These are phyloP conservation scores for Pseudevernia furfuracea DNA, from an alignment of 495 filamentous ascomycete species.

Conservation along the genomic window DNA sequence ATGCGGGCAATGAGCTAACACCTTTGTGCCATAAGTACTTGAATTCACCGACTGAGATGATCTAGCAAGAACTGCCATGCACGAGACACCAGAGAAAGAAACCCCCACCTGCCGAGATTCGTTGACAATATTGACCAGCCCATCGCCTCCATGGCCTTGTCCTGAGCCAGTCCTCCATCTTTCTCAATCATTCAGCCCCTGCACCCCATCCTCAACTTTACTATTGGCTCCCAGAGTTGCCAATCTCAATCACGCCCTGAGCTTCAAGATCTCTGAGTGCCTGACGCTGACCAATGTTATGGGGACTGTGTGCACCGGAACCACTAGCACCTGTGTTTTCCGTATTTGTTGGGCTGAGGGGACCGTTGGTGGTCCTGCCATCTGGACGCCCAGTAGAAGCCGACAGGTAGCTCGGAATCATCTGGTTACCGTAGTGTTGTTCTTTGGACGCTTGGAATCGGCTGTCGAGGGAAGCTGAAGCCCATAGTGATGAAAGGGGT, in stretches of 20 bases:
- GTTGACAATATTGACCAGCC: neutral
- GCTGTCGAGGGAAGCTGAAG: conserved; percentile 28
- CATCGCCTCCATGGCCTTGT: neutral
- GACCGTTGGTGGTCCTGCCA: conserved; percentile 17
- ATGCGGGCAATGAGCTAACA: neutral
- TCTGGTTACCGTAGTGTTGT: conserved; percentile 11
- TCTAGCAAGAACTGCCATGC: neutral
- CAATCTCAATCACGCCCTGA: conserved; percentile 20
- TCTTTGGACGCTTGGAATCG: conserved; percentile 9
- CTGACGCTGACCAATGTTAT: conserved; percentile 1
- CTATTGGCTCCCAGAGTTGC: conserved; percentile 1
- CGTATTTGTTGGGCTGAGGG: conserved; percentile 21
- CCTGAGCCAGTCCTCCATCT: neutral
- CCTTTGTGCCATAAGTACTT: too few relatives aligned
- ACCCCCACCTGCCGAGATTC: neutral
- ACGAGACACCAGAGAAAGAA: neutral
- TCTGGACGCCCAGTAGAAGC: conserved; percentile 16
- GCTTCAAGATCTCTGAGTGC: conserved; percentile 18
- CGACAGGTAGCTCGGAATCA: conserved; percentile 10
- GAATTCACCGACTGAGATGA: neutral
- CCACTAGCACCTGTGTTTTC: conserved; percentile 8
- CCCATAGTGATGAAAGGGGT: conserved; percentile 78
- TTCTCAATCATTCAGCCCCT: neutral
- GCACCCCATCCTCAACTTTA: neutral
- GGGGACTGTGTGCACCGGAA: neutral